Conservation (phyloP, 1,284 basidiomycete species). For the Ustilago cynodontis region DNA sequence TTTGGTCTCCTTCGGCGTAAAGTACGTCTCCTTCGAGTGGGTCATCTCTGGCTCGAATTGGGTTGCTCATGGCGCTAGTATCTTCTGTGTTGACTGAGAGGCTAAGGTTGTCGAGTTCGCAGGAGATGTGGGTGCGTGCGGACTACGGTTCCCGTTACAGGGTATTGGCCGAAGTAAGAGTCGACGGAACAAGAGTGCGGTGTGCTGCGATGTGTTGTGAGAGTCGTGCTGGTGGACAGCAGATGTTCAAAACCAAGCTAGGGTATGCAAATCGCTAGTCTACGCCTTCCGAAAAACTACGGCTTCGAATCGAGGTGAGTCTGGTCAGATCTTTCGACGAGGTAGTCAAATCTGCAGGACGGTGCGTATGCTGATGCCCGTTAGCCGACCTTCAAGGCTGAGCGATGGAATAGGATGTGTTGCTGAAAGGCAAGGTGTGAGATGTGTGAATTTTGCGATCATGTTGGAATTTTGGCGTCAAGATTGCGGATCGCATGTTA, state of each 20-base stretch:
- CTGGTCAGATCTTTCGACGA: too few relatives aligned
- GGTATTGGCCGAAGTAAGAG: too few relatives aligned
- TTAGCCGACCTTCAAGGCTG: background rate
- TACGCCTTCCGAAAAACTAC: too few relatives aligned
- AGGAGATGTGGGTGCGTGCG: background rate
- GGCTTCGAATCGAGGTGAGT: too few relatives aligned
- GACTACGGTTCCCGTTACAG: too few relatives aligned
- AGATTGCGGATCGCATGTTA: background rate
- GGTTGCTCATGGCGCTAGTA: conserved; percentile 18
- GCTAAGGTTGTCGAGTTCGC: background rate
- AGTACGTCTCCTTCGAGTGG: conserved; percentile 24
- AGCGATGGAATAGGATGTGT: background rate
- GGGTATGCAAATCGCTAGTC: too few relatives aligned
- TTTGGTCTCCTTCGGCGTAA: conserved; percentile 38
- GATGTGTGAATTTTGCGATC: background rate
- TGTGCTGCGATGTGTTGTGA: too few relatives aligned
- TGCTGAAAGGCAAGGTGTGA: background rate
- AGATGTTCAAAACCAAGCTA: too few relatives aligned
- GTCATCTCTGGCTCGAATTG: conserved; percentile 19
- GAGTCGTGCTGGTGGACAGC: too few relatives aligned
- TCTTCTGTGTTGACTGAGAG: background rate
- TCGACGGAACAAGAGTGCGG: too few relatives aligned
- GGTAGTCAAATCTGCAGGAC: too few relatives aligned
- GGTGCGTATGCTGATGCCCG: too few relatives aligned
- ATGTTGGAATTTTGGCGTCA: background rate